These are phyloP conservation scores for Euclidium syriacum DNA, from an alignment of 345 rosid species.

Conservation along the genomic window DNA sequence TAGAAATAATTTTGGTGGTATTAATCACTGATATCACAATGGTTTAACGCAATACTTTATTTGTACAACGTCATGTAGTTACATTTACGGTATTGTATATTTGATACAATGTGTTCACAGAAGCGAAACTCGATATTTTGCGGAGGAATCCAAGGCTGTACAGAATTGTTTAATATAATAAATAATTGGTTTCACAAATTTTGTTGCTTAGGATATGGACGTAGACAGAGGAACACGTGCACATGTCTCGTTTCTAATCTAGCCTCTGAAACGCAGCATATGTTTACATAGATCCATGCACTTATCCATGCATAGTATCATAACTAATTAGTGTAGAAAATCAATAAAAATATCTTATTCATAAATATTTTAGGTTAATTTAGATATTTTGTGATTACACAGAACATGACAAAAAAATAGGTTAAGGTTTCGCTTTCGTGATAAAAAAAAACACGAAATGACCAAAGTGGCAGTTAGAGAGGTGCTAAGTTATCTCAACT, in stretches of 20 bases:
- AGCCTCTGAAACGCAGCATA: conserved; percentile 2
- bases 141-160: conserved; percentile 32
- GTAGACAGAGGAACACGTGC: conserved; percentile 34
- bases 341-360: neutral
- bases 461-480: neutral
- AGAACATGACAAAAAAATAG: conserved; percentile 3
- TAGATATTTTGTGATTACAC: neutral
- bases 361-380: neutral
- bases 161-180: neutral
- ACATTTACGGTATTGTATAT: neutral
- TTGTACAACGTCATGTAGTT: neutral
- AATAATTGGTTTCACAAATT: conserved; percentile 15
- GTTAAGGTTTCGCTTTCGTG: conserved; percentile 15
- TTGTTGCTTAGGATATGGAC: conserved; percentile 28
- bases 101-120: neutral
- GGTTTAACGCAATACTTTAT: neutral
- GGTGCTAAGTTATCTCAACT: neutral
- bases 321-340: neutral
- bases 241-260: conserved; percentile 25
- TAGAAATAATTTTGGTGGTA: neutral
- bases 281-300: conserved; percentile 18
- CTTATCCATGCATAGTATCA: conserved; percentile 14
- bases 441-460: neutral
- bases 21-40: neutral
- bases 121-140: conserved; percentile 13